phyloP scores from a whole-genome alignment of 2,329 filamentous ascomycete species.

The Fusarium sarcochroum region DNA sequence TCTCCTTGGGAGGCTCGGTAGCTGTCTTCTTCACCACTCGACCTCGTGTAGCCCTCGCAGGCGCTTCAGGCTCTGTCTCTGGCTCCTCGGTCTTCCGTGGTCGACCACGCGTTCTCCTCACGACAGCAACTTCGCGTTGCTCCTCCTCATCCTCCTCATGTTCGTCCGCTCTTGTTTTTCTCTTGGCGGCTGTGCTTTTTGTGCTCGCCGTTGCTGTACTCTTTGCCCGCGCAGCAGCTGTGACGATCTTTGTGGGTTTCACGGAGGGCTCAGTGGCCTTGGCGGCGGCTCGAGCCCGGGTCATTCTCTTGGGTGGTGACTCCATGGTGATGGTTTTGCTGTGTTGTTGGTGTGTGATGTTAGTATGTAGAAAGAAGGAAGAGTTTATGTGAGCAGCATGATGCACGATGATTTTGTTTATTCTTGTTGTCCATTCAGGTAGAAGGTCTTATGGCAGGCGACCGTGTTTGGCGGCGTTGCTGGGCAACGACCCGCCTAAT shows the following conservation, averaged over 20 bases:
- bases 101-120: constrained; percentile 60
- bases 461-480: constrained; percentile 48
- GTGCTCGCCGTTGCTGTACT: constrained; percentile 53
- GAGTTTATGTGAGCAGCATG: constrained; percentile 45
- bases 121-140: constrained; percentile 49
- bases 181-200: constrained; percentile 55
- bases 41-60: constrained; percentile 50
- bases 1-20: constrained; percentile 42
- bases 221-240: constrained; percentile 65
- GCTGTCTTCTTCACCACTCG: constrained; percentile 49
- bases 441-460: constrained; percentile 39
- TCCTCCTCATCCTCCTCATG: constrained; percentile 63
- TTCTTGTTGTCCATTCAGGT: constrained; percentile 19
- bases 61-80: constrained; percentile 35
- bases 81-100: constrained; percentile 58
- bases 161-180: constrained; percentile 70
- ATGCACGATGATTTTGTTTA: constrained; percentile 45
- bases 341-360: constrained; percentile 33
- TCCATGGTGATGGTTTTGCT: constrained; percentile 60
- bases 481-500: constrained; percentile 44
- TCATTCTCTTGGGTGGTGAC: constrained; percentile 72
- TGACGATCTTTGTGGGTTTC: constrained; percentile 62
- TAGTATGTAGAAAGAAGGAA: constrained; percentile 45
- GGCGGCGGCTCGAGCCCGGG: constrained; percentile 64
- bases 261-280: constrained; percentile 56